phyloP scores from a whole-genome alignment of 139 green algal species.

The Zygnema cylindricum region DNA sequence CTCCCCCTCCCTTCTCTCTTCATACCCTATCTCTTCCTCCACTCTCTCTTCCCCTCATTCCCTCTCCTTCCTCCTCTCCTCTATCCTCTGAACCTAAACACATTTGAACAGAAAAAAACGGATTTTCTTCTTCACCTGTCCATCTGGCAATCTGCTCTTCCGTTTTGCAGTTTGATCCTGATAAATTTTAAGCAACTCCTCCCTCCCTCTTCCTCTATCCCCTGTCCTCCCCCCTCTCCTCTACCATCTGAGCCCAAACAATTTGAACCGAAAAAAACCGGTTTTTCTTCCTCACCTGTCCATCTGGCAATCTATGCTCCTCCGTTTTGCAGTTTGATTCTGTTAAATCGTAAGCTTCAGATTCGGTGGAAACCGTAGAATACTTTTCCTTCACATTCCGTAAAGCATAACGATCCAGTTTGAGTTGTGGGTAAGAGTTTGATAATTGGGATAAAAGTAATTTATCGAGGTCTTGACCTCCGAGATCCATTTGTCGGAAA shows the following conservation, averaged over 20 bases:
- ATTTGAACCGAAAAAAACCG: too few relatives aligned
- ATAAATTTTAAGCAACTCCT: too few relatives aligned
- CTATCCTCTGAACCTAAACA: too few relatives aligned
- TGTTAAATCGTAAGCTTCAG: conserved; percentile 10
- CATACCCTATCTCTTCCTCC: too few relatives aligned
- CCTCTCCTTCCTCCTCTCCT: too few relatives aligned
- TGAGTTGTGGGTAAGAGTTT: not conserved
- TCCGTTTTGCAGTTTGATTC: conserved; percentile 10
- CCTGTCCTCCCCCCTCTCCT: too few relatives aligned
- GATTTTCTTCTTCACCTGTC: too few relatives aligned
- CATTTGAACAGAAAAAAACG: too few relatives aligned
- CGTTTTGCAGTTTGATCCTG: conserved; percentile 14
- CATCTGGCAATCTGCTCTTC: conserved; percentile 56
- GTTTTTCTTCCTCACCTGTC: conserved; percentile 47
- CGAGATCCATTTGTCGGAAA: conserved; percentile 68
- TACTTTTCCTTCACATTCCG: conserved; percentile 41
- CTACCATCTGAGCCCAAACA: too few relatives aligned
- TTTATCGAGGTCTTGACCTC: conserved; percentile 71
- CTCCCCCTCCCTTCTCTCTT: too few relatives aligned
- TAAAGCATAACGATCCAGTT: not conserved
- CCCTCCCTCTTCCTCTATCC: too few relatives aligned
- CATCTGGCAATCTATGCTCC: conserved; percentile 60
- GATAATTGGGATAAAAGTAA: conserved; percentile 46
- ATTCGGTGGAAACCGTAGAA: conserved; percentile 18
- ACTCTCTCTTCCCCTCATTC: too few relatives aligned